Evolutionary conservation across 805 yeast genomes (phyloP).

Genomic region (Osmozyma mogii): DNA sequence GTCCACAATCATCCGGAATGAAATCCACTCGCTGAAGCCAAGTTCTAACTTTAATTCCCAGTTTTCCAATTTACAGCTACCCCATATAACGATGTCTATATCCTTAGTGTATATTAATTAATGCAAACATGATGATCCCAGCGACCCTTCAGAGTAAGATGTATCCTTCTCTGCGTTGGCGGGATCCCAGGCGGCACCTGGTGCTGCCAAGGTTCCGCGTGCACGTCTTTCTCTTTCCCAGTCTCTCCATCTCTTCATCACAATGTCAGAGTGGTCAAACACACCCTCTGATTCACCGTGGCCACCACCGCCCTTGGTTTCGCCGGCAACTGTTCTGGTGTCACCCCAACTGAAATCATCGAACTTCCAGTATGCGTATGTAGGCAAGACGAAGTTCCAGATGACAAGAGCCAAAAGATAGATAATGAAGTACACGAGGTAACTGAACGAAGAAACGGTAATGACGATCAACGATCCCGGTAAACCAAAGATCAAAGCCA

Average conservation of each 20-base stretch:
- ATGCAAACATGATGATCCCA: no score
- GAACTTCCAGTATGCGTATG: slow-evolving; percentile 88
- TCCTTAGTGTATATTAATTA: no score
- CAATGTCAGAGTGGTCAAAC: slow-evolving; percentile 84
- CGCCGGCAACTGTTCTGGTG: slow-evolving; percentile 72
- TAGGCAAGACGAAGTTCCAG: slow-evolving; percentile 86
- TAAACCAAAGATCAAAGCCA: slow-evolving; percentile 74
- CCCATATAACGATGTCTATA: no score
- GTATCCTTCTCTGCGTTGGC: slow-evolving; percentile 22
- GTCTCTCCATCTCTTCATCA: slow-evolving; percentile 92
- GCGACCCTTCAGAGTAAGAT: slow-evolving; percentile 18
- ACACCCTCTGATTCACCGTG: slow-evolving; percentile 71
- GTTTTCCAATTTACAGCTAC: no score
- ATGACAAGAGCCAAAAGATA: slow-evolving; percentile 80
- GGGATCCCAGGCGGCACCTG: slow-evolving; percentile 41
- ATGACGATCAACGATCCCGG: slow-evolving; percentile 78
- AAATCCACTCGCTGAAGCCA: no score
- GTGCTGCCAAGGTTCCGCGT: slow-evolving; percentile 22
- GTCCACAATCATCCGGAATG: no score
- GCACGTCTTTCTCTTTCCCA: slow-evolving; percentile 64
- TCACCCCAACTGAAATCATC: slow-evolving; percentile 98
- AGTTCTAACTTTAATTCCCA: no score
- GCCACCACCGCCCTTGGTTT: slow-evolving; percentile 51
- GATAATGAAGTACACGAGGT: slow-evolving; percentile 70
- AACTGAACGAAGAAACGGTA: slow-evolving; percentile 68